phyloP scores from a whole-genome alignment of 2,329 filamentous ascomycete species.

The Emericellopsis atlantica region DNA sequence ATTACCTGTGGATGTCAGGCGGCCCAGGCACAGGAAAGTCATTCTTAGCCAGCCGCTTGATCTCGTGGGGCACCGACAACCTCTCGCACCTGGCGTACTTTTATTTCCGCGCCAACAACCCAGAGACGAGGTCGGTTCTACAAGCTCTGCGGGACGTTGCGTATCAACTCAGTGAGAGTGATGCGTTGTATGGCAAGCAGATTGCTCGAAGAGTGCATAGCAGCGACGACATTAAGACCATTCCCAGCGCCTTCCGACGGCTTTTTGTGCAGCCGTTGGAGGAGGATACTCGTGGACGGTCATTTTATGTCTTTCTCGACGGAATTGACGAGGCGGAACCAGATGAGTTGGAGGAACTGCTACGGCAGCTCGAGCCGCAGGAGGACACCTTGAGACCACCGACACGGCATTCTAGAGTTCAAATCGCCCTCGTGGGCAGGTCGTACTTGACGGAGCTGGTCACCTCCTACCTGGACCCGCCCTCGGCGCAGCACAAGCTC shows the following conservation, averaged over 20 bases:
- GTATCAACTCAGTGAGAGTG: conserved; percentile 31
- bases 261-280: conserved; percentile 25
- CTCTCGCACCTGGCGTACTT: conserved; percentile 27
- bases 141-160: conserved; percentile 32
- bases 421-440: conserved; percentile 27
- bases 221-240: conserved; percentile 26
- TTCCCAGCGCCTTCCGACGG: conserved; percentile 27
- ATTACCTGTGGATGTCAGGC: conserved; percentile 29
- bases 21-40: conserved; percentile 33
- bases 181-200: conserved; percentile 29
- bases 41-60: conserved; percentile 27
- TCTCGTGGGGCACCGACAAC: conserved; percentile 23
- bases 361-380: conserved; percentile 17
- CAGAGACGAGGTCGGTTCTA: conserved; percentile 28
- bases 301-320: conserved; percentile 30
- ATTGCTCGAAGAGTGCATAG: conserved; percentile 19
- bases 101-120: conserved; percentile 34
- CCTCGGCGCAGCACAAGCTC: conserved; percentile 14
- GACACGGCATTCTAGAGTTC: conserved; percentile 11
- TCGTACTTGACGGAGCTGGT: conserved; percentile 26
- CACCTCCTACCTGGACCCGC: conserved; percentile 17
- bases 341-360: conserved; percentile 21
- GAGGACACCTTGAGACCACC: conserved; percentile 8
- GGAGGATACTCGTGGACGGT: conserved; percentile 16
- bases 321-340: conserved; percentile 31